phyloP scores from a whole-genome alignment of 768 basidiomycete genomes.

The Boletus vermiculosoides region DNA sequence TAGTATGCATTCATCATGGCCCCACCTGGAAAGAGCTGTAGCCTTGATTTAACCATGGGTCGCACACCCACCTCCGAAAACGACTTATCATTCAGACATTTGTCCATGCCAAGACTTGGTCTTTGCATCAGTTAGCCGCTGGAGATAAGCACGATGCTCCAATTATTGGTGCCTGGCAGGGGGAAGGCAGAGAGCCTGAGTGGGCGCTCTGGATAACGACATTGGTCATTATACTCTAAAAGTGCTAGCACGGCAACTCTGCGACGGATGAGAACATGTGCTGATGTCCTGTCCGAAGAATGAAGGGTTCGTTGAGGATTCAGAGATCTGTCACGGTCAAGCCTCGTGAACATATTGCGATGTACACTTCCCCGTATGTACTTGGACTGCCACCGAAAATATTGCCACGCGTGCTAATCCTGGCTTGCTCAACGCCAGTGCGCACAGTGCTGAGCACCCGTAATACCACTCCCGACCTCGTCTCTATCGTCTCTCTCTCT shows the following conservation, averaged over 20 bases:
- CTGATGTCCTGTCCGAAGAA: not conserved
- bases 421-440: constrained; percentile 31
- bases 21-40: not conserved
- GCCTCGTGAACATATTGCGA: not conserved
- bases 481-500: not conserved
- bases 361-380: not conserved
- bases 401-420: constrained; percentile 16
- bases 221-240: not conserved
- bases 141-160: not conserved
- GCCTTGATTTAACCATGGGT: not conserved
- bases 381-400: not conserved
- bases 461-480: constrained; percentile 14
- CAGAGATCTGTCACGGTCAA: no score
- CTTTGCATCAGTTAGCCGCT: no score
- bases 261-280: not conserved
- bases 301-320: not conserved
- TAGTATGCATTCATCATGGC: not conserved
- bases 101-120: not conserved
- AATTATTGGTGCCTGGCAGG: not conserved
- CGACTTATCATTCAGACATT: not conserved
- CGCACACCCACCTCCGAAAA: not conserved
- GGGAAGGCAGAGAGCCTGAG: no score
- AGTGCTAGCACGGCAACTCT: not conserved
- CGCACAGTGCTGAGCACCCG: constrained; percentile 47
- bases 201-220: not conserved